A percentile compares a stretch with the other conserved stretches of the same genome.
These are phyloP conservation scores for Microdochium bolleyi DNA, from an alignment of 2,329 filamentous ascomycete genomes.

Conservation along the genomic window DNA sequence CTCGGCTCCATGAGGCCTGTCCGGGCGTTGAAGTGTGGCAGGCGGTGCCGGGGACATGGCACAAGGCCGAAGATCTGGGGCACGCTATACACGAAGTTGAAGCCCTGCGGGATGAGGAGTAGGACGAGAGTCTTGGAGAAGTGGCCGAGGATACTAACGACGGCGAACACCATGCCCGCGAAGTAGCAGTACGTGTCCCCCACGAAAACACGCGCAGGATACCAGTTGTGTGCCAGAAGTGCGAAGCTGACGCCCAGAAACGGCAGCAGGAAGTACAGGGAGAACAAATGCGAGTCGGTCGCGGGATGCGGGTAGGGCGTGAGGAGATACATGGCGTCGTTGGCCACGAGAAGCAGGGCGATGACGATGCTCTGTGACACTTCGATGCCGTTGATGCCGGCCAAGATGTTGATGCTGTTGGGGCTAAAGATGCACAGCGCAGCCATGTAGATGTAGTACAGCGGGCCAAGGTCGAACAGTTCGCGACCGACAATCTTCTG, in stretches of 20 bases:
- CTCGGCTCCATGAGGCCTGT: conserved; percentile 83
- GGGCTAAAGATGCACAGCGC: conserved; percentile 94
- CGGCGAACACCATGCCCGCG: conserved; percentile 96
- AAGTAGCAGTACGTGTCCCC: conserved; percentile 99
- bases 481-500: conserved; percentile 72
- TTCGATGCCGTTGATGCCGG: conserved; percentile 97
- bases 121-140: conserved; percentile 96
- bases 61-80: conserved; percentile 88
- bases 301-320: conserved; percentile 84
- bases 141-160: conserved; percentile 92
- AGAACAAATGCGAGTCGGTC: conserved; percentile 92
- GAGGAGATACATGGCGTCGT: conserved; percentile 82
- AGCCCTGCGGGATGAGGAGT: conserved; percentile 85
- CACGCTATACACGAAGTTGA: conserved; percentile 91
- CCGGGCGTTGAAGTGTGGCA: conserved; percentile 80
- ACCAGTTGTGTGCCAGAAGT: conserved; percentile 89
- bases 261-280: conserved; percentile 85
- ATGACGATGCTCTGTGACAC: conserved; percentile 91
- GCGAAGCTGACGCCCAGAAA: conserved; percentile 90
- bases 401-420: conserved; percentile 99
- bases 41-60: conserved; percentile 84
- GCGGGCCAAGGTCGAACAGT: conserved; percentile 70
- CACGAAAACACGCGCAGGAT: conserved; percentile 88
- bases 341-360: conserved; percentile 72
- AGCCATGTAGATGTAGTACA: conserved; percentile 97